Base-by-base conservation (phyloP, 768 basidiomycete species). In the Crassisporium funariophilum region DNA sequence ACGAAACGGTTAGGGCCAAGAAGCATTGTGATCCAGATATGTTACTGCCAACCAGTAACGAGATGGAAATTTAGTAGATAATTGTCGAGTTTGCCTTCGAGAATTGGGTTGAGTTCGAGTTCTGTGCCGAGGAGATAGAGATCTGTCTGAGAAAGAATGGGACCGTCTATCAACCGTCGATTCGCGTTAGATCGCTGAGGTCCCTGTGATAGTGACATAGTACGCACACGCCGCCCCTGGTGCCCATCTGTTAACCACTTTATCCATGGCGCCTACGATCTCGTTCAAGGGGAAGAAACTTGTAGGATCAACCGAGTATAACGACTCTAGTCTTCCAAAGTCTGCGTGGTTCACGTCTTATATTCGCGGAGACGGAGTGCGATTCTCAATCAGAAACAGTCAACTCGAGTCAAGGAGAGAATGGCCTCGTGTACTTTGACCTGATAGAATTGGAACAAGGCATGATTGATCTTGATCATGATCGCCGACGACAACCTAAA, bases 31-130 rank as follows among this genome's bases (percentile, higher is more conserved):
- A 11, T 31, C 29, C 29, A 3, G n/a, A n/a, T 31, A 29, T 7
- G 27, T 7, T 5, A n/a, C 25, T 61, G 49, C 70, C 46, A 48
- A 86, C 88, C 90, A 17, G 77, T 82, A 5, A 78, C 69, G 4
- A 92, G 66, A 57, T 86, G 84, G 70, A 91, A 88, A 37, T 83
- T 75, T 12, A 92, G 78, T 50, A 82, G 82, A 65, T 87, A 85
- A 10, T 57, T 59, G 5, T 43, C 50, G 50, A 69, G 60, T 20
- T 70, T 66, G 54, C 77, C 76, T 27, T 74, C 71, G 10, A 93
- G 76, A 60, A 91, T 83, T 4, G 90, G 90, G 56, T 93, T 75
- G 23, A 92, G 60, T 57, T 87, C 79, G 2, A 92, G 74, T 12
- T 83, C 79, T 4, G 81, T 77, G 35, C 78, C 74, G 45, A 93